Evolutionary conservation across 345 rosid species (phyloP).

Genomic region (Syzygium aromaticum): DNA sequence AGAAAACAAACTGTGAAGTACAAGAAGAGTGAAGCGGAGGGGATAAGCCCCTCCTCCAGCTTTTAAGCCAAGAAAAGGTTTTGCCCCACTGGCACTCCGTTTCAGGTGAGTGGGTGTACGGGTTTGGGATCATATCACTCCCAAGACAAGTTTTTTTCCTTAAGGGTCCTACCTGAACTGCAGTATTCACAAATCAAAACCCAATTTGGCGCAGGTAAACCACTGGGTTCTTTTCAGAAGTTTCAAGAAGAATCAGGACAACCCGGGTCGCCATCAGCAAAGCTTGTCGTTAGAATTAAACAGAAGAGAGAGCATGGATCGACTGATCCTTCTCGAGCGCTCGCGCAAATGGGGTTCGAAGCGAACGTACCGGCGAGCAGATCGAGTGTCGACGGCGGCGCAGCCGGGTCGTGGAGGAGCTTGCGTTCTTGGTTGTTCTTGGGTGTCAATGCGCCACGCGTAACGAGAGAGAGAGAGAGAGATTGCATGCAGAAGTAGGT

Average conservation of each 20-base stretch:
- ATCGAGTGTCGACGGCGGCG: background rate
- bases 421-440: background rate
- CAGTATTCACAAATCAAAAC: background rate
- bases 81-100: background rate
- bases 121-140: background rate
- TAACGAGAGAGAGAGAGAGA: background rate
- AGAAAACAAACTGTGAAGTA: background rate
- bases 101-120: background rate
- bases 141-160: background rate
- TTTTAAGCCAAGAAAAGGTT: slow-evolving; percentile 6
- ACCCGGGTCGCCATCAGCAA: background rate
- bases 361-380: background rate
- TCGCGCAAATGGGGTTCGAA: background rate
- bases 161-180: background rate
- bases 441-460: too few relatives aligned
- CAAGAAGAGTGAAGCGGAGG: slow-evolving; percentile 7
- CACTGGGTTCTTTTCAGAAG: background rate
- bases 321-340: background rate
- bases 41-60: background rate
- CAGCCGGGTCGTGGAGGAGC: background rate
- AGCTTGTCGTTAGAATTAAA: background rate
- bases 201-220: background rate
- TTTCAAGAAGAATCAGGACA: background rate
- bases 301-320: background rate
- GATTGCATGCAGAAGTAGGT: background rate